phyloP scores from a whole-genome alignment of 1,139 yeast species.

The Sugiyamaella paludigena region DNA sequence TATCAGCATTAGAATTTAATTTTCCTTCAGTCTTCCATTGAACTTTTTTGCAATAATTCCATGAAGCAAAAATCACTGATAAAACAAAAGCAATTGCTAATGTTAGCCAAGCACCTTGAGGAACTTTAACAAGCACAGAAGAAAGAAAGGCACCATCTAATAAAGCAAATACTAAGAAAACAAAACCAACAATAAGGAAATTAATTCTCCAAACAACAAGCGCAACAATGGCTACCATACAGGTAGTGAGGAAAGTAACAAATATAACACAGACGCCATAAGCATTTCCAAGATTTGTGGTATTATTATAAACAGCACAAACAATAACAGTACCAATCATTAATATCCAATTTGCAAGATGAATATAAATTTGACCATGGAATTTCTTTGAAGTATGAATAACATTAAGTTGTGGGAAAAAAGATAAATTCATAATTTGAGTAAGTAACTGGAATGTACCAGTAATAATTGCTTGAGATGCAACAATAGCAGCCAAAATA shows the following conservation, averaged over 20 bases:
- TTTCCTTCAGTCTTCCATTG: constrained; percentile 23
- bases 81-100: constrained; percentile 44
- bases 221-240: constrained; percentile 47
- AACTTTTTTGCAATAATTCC: constrained; percentile 44
- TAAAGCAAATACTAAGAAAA: constrained; percentile 45
- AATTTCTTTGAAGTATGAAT: constrained; percentile 46
- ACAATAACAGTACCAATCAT: constrained; percentile 51
- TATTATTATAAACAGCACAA: constrained; percentile 52
- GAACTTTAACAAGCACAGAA: constrained; percentile 51
- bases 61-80: constrained; percentile 50
- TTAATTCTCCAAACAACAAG: constrained; percentile 46
- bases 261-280: constrained; percentile 59
- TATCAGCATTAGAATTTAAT: constrained; percentile 9
- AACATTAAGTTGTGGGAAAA: constrained; percentile 50
- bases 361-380: constrained; percentile 52
- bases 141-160: constrained; percentile 48
- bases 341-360: constrained; percentile 48
- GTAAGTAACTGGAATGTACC: constrained; percentile 54
- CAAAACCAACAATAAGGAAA: constrained; percentile 40
- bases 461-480: constrained; percentile 57
- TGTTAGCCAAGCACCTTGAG: constrained; percentile 62
- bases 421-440: constrained; percentile 53
- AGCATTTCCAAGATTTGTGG: constrained; percentile 54
- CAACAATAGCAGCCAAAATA: constrained; percentile 54
- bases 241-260: constrained; percentile 53